Conservation (phyloP, 768 basidiomycete genomes). For the Xerocomus potaroensis region DNA sequence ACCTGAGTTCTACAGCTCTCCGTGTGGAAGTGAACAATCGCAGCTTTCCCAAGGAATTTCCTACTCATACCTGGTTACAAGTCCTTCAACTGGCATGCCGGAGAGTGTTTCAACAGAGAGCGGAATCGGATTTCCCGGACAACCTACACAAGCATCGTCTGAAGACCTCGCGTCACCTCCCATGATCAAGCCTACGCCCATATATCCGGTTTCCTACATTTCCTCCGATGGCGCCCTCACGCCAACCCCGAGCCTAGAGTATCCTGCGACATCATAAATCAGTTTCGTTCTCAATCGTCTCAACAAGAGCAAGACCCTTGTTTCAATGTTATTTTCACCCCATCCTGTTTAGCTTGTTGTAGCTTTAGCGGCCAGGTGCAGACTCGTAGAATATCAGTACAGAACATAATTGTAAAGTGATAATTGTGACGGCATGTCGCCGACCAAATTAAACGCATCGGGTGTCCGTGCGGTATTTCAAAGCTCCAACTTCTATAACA, state of each 20-base stretch:
- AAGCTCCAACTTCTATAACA: too few species aligned
- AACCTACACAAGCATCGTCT: constrained; percentile 3
- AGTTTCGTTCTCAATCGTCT: not conserved
- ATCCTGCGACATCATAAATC: not conserved
- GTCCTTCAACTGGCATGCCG: constrained; percentile 1
- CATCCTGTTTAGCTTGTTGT: constrained; percentile 12
- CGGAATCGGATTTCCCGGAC: not conserved
- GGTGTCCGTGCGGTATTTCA: too few species aligned
- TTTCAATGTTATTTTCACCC: constrained; percentile 10
- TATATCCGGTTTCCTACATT: constrained; percentile 26
- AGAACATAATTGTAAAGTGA: not conserved
- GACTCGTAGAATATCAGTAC: too few species aligned
- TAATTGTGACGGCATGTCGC: too few species aligned
- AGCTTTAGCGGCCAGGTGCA: constrained; percentile 2
- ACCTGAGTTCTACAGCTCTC: constrained; percentile 3
- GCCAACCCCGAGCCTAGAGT: constrained; percentile 3
- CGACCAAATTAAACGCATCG: too few species aligned
- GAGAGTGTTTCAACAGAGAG: constrained; percentile 5
- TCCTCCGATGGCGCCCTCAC: constrained; percentile 12
- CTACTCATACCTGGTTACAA: constrained; percentile 5
- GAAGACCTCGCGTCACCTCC: constrained; percentile 14
- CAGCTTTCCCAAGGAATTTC: constrained; percentile 9
- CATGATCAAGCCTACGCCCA: constrained; percentile 27
- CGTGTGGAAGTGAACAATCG: constrained; percentile 9
- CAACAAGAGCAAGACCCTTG: not conserved